These are phyloP conservation scores for Deuterostichococcus epilithicus DNA, from an alignment of 139 green algal species.

Conservation along the genomic window DNA sequence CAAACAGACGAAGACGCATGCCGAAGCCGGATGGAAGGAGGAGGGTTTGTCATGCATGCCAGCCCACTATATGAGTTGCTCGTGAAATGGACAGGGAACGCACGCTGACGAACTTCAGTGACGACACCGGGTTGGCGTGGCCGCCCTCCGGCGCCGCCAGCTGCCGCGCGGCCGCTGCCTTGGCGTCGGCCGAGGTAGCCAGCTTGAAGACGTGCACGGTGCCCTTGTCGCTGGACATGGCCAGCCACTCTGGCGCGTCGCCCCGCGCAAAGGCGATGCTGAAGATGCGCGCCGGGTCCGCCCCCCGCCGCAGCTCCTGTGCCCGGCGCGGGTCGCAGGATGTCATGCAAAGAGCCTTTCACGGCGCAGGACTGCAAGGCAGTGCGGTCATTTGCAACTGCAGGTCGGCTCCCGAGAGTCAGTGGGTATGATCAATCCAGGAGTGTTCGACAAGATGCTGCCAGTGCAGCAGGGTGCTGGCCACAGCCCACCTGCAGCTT, in stretches of 20 bases:
- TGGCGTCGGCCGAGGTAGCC: not conserved
- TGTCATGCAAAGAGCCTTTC: too few relatives aligned
- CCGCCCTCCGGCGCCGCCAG: not conserved
- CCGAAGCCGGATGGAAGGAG: too few relatives aligned
- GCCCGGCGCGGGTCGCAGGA: not conserved
- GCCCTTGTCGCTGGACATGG: constrained; percentile 84
- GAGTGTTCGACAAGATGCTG: too few relatives aligned
- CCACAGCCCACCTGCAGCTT: constrained; percentile 58
- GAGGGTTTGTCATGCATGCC: too few relatives aligned
- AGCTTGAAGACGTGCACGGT: constrained; percentile 73
- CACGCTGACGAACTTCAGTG: constrained; percentile 46
- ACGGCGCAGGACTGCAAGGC: too few relatives aligned
- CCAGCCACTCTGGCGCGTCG: constrained; percentile 69
- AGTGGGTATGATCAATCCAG: too few relatives aligned
- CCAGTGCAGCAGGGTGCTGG: too few relatives aligned
- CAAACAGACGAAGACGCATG: too few relatives aligned
- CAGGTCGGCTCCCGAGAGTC: too few relatives aligned
- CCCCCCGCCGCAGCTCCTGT: constrained; percentile 88
- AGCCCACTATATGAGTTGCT: too few relatives aligned
- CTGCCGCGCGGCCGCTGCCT: not conserved
- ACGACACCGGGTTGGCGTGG: constrained; percentile 29
- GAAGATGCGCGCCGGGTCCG: constrained; percentile 82
- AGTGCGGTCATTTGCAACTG: too few relatives aligned
- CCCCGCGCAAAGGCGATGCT: constrained; percentile 76
- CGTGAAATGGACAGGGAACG: too few relatives aligned